phyloP scores from a whole-genome alignment of 768 basidiomycete species.

The Xerocomellus amylosporus region DNA sequence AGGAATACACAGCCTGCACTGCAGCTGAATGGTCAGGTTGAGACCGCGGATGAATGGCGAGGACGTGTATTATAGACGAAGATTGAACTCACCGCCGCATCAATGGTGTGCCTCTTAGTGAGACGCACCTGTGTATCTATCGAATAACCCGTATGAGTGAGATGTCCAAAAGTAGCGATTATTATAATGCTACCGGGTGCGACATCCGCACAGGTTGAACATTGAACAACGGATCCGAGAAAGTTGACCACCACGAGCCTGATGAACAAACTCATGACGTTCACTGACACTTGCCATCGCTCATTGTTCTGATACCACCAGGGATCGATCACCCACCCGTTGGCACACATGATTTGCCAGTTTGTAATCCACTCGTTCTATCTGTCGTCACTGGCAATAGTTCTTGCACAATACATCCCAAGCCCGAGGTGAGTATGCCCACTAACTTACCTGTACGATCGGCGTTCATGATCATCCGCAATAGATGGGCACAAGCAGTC shows the following conservation, averaged over 20 bases:
- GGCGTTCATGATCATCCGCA: conserved; percentile 8
- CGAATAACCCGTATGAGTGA: neutral
- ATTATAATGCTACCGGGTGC: too few relatives aligned
- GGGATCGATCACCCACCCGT: neutral
- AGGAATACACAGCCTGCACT: conserved; percentile 28
- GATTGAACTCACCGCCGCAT: conserved; percentile 15
- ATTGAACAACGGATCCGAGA: neutral
- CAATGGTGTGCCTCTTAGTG: conserved; percentile 22
- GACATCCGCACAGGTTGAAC: conserved; percentile 8
- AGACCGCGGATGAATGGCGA: conserved; percentile 25
- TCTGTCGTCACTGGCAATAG: conserved; percentile 14
- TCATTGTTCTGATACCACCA: conserved; percentile 7
- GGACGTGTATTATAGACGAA: conserved; percentile 20
- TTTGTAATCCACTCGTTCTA: conserved; percentile 10
- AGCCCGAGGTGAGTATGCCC: conserved; percentile 22
- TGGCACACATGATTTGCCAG: conserved; percentile 11
- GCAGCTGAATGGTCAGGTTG: conserved; percentile 7
- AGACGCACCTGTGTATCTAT: conserved; percentile 7
- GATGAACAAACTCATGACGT: conserved; percentile 21
- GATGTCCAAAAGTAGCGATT: conserved; percentile 13
- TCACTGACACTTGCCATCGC: conserved; percentile 4
- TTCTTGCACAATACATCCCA: conserved; percentile 24
- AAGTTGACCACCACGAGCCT: conserved; percentile 3
- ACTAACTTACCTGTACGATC: neutral
- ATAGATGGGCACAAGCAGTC: conserved; percentile 83